Base-by-base conservation (phyloP, 2,329 filamentous ascomycete species). In the Neobulgaria alba region DNA sequence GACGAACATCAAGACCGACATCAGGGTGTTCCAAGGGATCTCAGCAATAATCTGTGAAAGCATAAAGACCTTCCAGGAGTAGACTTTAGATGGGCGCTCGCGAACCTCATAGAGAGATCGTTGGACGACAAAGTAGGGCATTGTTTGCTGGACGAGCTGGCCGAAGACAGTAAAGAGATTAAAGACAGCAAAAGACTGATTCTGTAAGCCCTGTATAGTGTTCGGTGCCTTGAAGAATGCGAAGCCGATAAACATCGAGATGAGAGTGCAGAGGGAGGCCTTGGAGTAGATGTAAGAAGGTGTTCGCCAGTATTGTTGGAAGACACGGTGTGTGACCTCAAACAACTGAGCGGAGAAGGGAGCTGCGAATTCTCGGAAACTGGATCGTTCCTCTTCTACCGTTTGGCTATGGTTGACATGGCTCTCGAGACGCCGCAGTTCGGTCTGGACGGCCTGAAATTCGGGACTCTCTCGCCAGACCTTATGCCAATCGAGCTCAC, bases 31-130 rank as follows among this genome's bases (percentile, higher is more conserved):
- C 79, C 84, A 94, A 0, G 86, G 85, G 3, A 94, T 67, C 61
- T 94, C 88, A 43, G 87, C 83, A 26, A 87, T 65, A 50, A 93
- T 83, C 26, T 83, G 76, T 45, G 82, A 82, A 0, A 80, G 58
- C 55, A 84, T 69, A 10, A 82, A 62, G 26, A 79, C 63, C 42
- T 82, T 65, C 66, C 78, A 83, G 3, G 75, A 79, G 62, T 89
- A 90, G 29, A 86, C 86, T 60, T 86, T 86, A n/a, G 80, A 75
- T 14, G 75, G 82, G 36, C 78, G 72, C 58, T 90, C 85, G 10
- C 85, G 73, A 2, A 72, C 75, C 57, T 80, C 64, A 62, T 84
- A 90, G 26, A 89, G 37, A n/a, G 43, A 42, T 15, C 51, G 49
- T 15, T 47, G 41, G 4, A 32, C 43, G 39, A 86, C 64, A 57